A percentile compares a stretch with the other conserved stretches of the same genome.
These are phyloP conservation scores for Vitis labrusca DNA, from an alignment of 164 flowering plant genomes.

Conservation along the genomic window DNA sequence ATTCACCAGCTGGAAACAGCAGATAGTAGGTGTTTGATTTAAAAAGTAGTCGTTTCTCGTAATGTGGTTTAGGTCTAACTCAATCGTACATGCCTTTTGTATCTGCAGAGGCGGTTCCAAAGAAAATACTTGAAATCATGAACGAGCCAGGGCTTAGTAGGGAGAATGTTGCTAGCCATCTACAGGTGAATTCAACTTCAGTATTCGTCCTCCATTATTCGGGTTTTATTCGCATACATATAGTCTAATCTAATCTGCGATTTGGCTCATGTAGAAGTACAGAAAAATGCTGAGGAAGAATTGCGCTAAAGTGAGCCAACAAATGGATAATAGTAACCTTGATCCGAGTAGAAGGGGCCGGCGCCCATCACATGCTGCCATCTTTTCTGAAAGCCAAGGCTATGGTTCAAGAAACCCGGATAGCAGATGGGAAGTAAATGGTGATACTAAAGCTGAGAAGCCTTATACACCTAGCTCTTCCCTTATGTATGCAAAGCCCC, in stretches of 20 bases:
- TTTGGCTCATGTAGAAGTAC: constrained; percentile 20
- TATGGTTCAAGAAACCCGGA: background rate
- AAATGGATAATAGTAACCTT: background rate
- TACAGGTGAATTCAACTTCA: constrained; percentile 30
- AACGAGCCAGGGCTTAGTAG: constrained; percentile 31
- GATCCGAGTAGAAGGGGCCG: constrained; percentile 6
- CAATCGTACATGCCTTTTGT: background rate
- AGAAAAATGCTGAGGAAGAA: constrained; percentile 21
- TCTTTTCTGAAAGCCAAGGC: constrained; percentile 6
- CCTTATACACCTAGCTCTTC: background rate
- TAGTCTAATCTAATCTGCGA: too few relatives aligned
- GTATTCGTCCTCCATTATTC: background rate
- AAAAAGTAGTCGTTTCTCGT: background rate
- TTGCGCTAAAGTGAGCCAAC: background rate
- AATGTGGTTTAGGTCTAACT: too few relatives aligned
- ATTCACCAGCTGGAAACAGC: constrained; percentile 20
- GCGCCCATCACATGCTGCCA: constrained; percentile 1
- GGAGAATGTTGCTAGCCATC: constrained; percentile 43
- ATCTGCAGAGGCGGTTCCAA: constrained; percentile 36
- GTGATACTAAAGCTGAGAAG: background rate
- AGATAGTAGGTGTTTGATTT: constrained; percentile 21
- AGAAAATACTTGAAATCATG: constrained; percentile 34
- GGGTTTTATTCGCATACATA: too few relatives aligned
- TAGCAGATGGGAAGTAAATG: constrained; percentile 1
- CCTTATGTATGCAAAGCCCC: background rate